Conservation (phyloP, 305 asterid genomes). For the Rubia balearica region DNA sequence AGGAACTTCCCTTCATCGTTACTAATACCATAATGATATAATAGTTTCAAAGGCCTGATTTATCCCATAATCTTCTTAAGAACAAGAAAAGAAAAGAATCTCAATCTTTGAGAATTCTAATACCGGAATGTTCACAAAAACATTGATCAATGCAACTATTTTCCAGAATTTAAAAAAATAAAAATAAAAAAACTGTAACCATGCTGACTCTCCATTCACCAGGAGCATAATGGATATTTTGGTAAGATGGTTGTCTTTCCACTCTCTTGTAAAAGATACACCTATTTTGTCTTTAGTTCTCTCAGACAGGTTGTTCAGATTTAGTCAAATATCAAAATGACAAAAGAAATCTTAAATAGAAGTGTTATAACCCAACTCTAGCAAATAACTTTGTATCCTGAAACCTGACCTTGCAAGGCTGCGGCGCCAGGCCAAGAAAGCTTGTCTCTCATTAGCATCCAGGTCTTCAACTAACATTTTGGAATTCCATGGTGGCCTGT, state of each 20-base stretch:
- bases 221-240: background rate
- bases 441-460: slow-evolving; percentile 63
- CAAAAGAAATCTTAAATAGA: background rate
- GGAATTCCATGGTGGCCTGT: slow-evolving; percentile 89
- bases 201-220: background rate
- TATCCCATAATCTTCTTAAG: no score
- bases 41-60: no score
- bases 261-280: background rate
- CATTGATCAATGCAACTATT: no score
- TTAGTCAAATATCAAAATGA: background rate
- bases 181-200: background rate
- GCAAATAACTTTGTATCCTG: background rate
- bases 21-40: no score
- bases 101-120: no score
- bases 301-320: background rate
- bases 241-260: slow-evolving; percentile 2
- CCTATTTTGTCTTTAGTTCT: background rate
- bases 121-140: no score
- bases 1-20: no score
- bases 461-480: slow-evolving; percentile 86
- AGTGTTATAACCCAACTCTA: background rate
- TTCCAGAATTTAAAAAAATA: background rate
- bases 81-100: no score
- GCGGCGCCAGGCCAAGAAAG: slow-evolving; percentile 93
- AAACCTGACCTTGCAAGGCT: slow-evolving; percentile 72